These are phyloP conservation scores for Hanseniaspora lachancei DNA, from an alignment of 805 yeast species.

Conservation along the genomic window DNA sequence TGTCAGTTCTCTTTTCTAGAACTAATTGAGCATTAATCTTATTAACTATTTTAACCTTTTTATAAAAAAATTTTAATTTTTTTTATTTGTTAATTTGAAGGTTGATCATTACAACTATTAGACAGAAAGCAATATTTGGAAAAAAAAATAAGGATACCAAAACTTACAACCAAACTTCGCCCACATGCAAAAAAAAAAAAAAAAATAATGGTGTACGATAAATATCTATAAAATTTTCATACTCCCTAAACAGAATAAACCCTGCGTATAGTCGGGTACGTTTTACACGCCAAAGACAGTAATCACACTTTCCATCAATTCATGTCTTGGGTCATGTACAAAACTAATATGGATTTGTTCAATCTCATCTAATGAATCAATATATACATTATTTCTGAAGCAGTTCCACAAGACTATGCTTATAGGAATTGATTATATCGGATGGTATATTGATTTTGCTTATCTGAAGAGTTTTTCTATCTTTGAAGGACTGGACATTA, in stretches of 20 bases:
- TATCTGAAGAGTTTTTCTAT: background rate
- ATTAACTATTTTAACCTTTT: background rate
- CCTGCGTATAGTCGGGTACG: too few species aligned
- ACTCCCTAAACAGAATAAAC: too few species aligned
- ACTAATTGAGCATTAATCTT: background rate
- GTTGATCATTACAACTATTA: background rate
- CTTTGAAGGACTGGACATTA: background rate
- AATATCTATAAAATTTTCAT: too few species aligned
- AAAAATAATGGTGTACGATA: too few species aligned
- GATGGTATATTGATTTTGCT: background rate
- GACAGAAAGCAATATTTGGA: too few species aligned
- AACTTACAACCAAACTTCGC: too few species aligned
- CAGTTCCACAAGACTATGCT: background rate
- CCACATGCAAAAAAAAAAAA: too few species aligned
- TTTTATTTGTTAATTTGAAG: background rate
- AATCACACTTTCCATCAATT: too few species aligned
- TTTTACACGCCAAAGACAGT: too few species aligned
- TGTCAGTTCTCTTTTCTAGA: background rate
- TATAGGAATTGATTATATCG: background rate
- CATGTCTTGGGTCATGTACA: too few species aligned
- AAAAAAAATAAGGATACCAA: too few species aligned
- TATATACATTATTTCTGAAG: background rate
- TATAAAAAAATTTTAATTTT: background rate
- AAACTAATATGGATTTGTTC: background rate
- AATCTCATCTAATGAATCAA: too few species aligned